phyloP scores from a whole-genome alignment of 2,329 filamentous ascomycete genomes.

The Fusarium haematococcum region DNA sequence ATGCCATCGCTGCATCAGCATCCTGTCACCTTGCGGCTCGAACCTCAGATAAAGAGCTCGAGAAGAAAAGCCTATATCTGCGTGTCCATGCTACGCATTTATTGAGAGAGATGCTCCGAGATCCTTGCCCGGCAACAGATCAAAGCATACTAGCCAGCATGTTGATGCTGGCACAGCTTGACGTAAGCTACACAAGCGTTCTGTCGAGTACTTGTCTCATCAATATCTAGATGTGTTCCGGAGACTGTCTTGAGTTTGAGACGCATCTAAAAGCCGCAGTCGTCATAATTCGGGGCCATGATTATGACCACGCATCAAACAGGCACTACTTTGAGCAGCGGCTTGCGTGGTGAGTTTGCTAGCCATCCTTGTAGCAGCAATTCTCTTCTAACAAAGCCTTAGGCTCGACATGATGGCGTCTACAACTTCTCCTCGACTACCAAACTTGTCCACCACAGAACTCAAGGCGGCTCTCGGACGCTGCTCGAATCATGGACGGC shows the following conservation, averaged over 20 bases:
- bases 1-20: slow-evolving; percentile 11
- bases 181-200: neutral
- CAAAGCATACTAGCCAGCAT: slow-evolving; percentile 12
- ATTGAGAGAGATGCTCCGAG: slow-evolving; percentile 1
- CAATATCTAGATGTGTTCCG: slow-evolving; percentile 17
- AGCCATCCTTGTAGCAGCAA: rapidly evolving
- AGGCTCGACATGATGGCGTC: slow-evolving; percentile 26
- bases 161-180: slow-evolving; percentile 20
- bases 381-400: neutral
- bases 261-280: slow-evolving; percentile 12
- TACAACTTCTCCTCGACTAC: neutral
- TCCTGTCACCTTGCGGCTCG: slow-evolving; percentile 20
- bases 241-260: slow-evolving; percentile 15
- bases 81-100: slow-evolving; percentile 8
- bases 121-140: neutral
- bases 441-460: neutral
- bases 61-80: slow-evolving; percentile 8
- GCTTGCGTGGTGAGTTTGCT: neutral
- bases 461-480: neutral
- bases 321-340: slow-evolving; percentile 20
- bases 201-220: neutral
- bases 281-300: neutral
- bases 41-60: neutral
- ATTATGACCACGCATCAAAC: neutral
- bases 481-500: neutral